Conservation (phyloP, 2,329 filamentous ascomycete genomes). For the Verticillium nonalfalfae region DNA sequence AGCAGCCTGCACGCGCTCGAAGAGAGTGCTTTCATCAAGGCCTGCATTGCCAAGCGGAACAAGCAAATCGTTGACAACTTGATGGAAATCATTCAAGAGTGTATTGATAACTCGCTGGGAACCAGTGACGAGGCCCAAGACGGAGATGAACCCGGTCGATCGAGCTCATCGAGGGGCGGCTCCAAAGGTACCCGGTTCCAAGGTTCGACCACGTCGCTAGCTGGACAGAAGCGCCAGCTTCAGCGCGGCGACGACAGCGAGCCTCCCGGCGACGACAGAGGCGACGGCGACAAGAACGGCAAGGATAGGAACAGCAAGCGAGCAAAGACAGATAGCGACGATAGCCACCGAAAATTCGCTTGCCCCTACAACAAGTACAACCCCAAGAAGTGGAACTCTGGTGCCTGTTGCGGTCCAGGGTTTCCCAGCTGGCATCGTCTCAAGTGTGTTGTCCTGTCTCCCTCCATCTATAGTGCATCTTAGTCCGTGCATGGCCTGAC, state of each 20-base stretch:
- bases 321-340: background rate
- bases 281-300: background rate
- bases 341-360: slow-evolving; percentile 15
- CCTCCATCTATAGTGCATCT: background rate
- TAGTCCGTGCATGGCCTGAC: background rate
- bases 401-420: slow-evolving; percentile 27
- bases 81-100: slow-evolving; percentile 6
- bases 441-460: slow-evolving; percentile 18
- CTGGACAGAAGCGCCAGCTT: background rate
- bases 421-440: slow-evolving; percentile 31
- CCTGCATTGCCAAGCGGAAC: background rate
- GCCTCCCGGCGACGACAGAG: background rate
- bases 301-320: slow-evolving; percentile 4
- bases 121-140: slow-evolving; percentile 2
- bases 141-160: background rate
- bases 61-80: slow-evolving; percentile 3
- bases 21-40: background rate
- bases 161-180: background rate
- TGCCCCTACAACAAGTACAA: slow-evolving; percentile 34
- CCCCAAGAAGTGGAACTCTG: slow-evolving; percentile 23
- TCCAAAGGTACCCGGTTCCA: background rate
- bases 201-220: background rate
- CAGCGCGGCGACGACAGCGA: background rate
- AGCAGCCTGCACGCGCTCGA: background rate
- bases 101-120: slow-evolving; percentile 4